Conservation (phyloP, 768 basidiomycete genomes). For the Lentinus brumalis region DNA sequence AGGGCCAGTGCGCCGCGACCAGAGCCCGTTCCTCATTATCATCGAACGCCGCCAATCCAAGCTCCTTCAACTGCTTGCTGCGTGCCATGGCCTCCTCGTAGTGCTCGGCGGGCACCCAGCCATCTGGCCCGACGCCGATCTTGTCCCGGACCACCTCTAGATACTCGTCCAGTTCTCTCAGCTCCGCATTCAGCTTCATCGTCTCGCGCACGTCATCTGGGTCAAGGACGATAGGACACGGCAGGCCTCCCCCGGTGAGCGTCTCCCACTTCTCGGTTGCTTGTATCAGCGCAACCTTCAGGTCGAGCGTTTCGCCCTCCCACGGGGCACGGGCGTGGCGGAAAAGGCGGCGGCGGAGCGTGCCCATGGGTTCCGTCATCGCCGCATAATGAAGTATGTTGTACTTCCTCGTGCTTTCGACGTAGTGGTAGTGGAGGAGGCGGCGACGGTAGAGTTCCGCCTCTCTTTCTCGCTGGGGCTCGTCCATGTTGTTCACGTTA, state of each 20-base stretch:
- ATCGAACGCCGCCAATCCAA: conserved; percentile 29
- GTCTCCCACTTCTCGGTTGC: conserved; percentile 27
- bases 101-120: conserved; percentile 45
- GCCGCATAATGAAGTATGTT: conserved; percentile 46
- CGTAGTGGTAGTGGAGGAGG: conserved; percentile 54
- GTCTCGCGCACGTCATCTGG: conserved; percentile 45
- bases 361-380: conserved; percentile 38
- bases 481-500: conserved; percentile 42
- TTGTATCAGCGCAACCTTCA: conserved; percentile 48
- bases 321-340: conserved; percentile 44
- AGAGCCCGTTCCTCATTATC: conserved; percentile 41
- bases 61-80: conserved; percentile 38
- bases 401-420: conserved; percentile 44
- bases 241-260: conserved; percentile 24
- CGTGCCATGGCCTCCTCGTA: conserved; percentile 42
- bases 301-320: conserved; percentile 51
- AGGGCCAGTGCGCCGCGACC: conserved; percentile 45
- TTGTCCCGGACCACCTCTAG: conserved; percentile 31
- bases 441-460: conserved; percentile 44
- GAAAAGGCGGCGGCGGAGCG: conserved; percentile 47
- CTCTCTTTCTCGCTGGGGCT: conserved; percentile 36
- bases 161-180: conserved; percentile 33
- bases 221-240: conserved; percentile 31
- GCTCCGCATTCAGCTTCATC: conserved; percentile 38
- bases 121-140: conserved; percentile 40